Evolutionary conservation across 306 rosid species (phyloP), one percentile per base, ranked within the genome.

Genomic region (Rosa persica): DNA sequence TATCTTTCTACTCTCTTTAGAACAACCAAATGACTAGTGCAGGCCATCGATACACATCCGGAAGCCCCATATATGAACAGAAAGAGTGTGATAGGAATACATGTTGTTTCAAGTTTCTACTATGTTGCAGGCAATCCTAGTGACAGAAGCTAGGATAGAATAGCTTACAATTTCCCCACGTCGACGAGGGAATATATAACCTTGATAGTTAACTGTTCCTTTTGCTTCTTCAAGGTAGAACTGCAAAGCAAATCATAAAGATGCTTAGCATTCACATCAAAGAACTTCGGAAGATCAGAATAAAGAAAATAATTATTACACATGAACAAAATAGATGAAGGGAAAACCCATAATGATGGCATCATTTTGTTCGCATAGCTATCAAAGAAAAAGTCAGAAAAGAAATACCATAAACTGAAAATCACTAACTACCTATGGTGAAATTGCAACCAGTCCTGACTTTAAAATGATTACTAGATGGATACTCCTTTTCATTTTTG

Each of bases 201-300:
- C 98, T 91, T 92, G 98, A 83, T 95, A 95, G 81, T 95, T 97
- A 76, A 95, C 86, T 36, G 76, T 87, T 73, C 97, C 98, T 77
- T 92, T 95, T 47, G 83, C 90, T 76, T 95, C 98, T 88, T 95
- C 98, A 65, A 87, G 96, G 88, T 92, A 95, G 87, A 92, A 92
- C 97, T 94, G 90, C 67, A 27, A 86, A 81, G 77, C 16, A 76
- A 83, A 57, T 22, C 40, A 61, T 47, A 57, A 76, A 72, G 42
- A 73, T 46, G 16, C 49, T 68, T 51, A 52, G 67, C 17, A 44
- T 40, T 40, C 0, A 17, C 46, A 61, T 30, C 3, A 34, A 15
- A 52, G 25, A 72, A 47, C 42, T 52, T 73, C 17, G 64, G 38
- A 66, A 16, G 51, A 44, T 51, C 57, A 72, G 16, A 68, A 22